Evolutionary conservation across 768 basidiomycete species (phyloP), one percentile per base, ranked within the genome.

Genomic region (Suillus placidus): DNA sequence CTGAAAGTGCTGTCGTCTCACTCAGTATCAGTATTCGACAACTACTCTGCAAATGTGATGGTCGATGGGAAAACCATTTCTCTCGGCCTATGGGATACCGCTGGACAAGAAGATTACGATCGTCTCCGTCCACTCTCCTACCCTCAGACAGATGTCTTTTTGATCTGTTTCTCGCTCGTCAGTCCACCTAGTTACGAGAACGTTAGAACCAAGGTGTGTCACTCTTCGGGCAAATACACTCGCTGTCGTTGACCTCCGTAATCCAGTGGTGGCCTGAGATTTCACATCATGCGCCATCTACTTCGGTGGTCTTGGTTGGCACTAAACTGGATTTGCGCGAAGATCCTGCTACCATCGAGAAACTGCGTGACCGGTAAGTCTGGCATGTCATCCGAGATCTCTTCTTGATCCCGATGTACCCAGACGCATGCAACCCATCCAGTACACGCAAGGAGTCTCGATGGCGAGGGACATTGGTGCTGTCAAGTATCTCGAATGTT

Each of bases 11-110:
- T 12, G 30, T 30, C 45, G 37, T 30, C 69, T 71, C 20, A 71
- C 60, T 62, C 38, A 65, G 40, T 54, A 58, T 61, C 76, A 91
- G 97, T 99, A 47, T 99, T 99, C 78, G 97, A 99, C 82, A 99
- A 99, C 82, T 99, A 97, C 76, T 95, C 94, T 63, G 95, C 95
- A 66, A 97, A 96, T 80, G 96, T 99, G 63, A 95, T 98, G 90
- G 97, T 99, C 56, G 97, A 99, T 73, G 94, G 95, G 71, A 96
- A 97, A 84, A 97, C 97, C 61, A 96, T 99, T 74, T 97, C 95
- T 67, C 88, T 99, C 64, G 97, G 97, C 60, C 84, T 99, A 64
- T 99, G 97, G 97, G 97, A 99, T 86, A 99, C 97, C n/a, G 97
- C 97, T 42, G 97, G 97, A 70, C 97, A 99, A 81, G 97, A 99